Evolutionary conservation across 169 alveolate genomes (phyloP), one percentile per base, ranked within the genome.

Genomic region (Plasmodium malariae): DNA sequence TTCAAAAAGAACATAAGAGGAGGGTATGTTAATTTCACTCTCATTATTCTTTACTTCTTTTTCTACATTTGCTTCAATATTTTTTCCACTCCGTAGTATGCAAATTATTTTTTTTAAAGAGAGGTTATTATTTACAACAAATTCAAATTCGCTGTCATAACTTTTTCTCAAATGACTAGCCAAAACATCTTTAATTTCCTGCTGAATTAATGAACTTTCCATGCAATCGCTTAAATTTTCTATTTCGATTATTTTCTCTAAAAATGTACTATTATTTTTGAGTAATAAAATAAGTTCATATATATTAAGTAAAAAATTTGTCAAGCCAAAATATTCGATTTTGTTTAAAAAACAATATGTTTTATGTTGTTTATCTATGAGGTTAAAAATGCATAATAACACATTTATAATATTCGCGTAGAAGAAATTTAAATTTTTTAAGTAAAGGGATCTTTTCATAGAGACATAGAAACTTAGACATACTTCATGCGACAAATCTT

Each of bases 401-500:
- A 80, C 30, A 30, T 80, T 80, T 14, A 80, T 59, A 63, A 80
- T 34, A 59, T 80, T 80, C 67, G 28, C 32, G 57, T 80, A 80
- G 26, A 51, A 63, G 17, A 69, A 14, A 70, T 67, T 65, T 9
- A 80, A 60, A 43, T 67, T 80, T 59, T 67, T 80, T 67, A 67
- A 65, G 34, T 57, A 65, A 24, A 34, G 67, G 0, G 90, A 80
- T 51, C 90, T 80, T 32, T 65, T 80, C 59, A 54, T 9, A 43
- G 57, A 19, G 7, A 65, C 32, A 57, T 26, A 80, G 26, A 80
- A 34, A 37, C 59, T 65, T 24, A 65, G 40, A n/a, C n/a, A n/a
- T n/a, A n/a, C n/a, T n/a, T n/a, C n/a, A n/a, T n/a, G n/a, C 2
- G 63, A 37, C 19, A 68, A 24, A 17, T 49, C 54, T 0, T 19